Conservation (phyloP, 495 filamentous ascomycete genomes). For the Podospora sp. region DNA sequence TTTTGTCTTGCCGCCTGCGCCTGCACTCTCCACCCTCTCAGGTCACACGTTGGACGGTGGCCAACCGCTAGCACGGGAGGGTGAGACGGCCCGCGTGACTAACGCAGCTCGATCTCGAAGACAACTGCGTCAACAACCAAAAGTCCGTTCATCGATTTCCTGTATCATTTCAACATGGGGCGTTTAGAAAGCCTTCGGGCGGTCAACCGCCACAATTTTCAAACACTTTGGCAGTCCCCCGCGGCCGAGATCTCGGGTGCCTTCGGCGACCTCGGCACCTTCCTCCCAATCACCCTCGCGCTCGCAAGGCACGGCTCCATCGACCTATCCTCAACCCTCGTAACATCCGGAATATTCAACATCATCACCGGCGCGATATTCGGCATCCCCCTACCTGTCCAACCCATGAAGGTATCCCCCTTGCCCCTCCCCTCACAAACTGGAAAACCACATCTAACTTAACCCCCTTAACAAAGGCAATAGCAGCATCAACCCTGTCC, state of each 20-base stretch:
- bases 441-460: not conserved
- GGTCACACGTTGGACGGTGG: not conserved
- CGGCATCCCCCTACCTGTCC: conserved; percentile 83
- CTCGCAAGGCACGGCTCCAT: conserved; percentile 74
- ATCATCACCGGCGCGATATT: conserved; percentile 79
- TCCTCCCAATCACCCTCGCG: conserved; percentile 85
- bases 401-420: conserved; percentile 69
- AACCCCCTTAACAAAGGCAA: conserved; percentile 58
- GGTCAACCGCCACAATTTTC: conserved; percentile 49
- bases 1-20: not conserved
- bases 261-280: conserved; percentile 86
- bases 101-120: not conserved
- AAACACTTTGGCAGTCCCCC: conserved; percentile 52
- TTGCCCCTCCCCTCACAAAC: not conserved
- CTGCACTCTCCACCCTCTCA: not conserved
- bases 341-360: conserved; percentile 87
- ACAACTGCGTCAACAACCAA: not conserved
- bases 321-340: conserved; percentile 77
- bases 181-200: not conserved
- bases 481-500: conserved; percentile 82
- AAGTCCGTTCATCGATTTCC: not conserved
- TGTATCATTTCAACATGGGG: not conserved
- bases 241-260: conserved; percentile 85
- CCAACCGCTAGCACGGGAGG: not conserved
- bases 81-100: not conserved